Conservation (phyloP, 495 filamentous ascomycete species). For the Tuber calosporum region DNA sequence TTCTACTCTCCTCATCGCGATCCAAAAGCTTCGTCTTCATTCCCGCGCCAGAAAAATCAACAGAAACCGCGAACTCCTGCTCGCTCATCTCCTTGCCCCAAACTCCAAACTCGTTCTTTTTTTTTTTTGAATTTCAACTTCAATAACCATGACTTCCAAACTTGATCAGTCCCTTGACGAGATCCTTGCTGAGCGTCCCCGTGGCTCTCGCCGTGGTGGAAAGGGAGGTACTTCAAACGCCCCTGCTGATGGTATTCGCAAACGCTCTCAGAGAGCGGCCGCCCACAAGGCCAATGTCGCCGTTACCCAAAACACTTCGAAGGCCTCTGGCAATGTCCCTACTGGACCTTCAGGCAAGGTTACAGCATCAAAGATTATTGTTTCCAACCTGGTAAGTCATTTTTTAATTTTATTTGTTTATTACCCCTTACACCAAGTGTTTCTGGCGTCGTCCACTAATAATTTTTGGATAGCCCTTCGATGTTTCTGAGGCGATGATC, state of each 20-base stretch:
- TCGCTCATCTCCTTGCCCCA: background rate
- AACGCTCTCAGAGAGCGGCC: conserved; percentile 46
- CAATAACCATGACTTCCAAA: conserved; percentile 74
- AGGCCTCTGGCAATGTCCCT: conserved; percentile 58
- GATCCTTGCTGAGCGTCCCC: conserved; percentile 69
- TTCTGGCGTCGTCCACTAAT: conserved; percentile 47
- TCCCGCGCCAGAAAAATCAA: background rate
- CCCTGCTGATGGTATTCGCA: conserved; percentile 81
- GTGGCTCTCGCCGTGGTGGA: conserved; percentile 51
- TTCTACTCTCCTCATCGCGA: conserved; percentile 14
- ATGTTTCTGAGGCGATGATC: conserved; percentile 90
- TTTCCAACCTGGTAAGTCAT: conserved; percentile 84
- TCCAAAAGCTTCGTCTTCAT: background rate
- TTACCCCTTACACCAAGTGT: background rate
- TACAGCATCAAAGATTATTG: conserved; percentile 88
- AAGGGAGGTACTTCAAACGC: conserved; percentile 54
- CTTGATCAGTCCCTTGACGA: conserved; percentile 93
- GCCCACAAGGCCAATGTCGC: conserved; percentile 40
- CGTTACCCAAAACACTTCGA: conserved; percentile 53
- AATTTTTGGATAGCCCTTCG: conserved; percentile 59
- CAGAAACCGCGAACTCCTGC: background rate
- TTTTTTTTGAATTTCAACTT: conserved; percentile 24
- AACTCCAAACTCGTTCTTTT: conserved; percentile 9
- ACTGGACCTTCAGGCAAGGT: conserved; percentile 52
- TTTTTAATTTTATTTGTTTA: conserved; percentile 1